phyloP scores from a whole-genome alignment of 176 grass and related monocot genomes.

The Pontederia paniculata region DNA sequence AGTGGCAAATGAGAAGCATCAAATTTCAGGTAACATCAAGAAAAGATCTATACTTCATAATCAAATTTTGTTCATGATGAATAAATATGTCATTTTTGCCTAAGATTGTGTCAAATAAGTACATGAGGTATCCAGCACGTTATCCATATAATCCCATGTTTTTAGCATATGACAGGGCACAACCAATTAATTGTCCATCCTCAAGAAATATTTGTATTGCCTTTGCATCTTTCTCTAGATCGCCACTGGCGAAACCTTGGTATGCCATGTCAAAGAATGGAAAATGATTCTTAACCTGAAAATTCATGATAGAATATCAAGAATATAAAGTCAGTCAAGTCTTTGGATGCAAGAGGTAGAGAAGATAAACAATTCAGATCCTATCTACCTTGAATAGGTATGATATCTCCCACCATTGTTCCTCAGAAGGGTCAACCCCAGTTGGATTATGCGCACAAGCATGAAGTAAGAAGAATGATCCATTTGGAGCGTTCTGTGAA shows the following conservation, averaged over 20 bases:
- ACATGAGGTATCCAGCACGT: conserved; percentile 82
- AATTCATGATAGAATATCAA: too few relatives aligned
- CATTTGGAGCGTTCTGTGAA: conserved; percentile 80
- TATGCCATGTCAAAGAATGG: conserved; percentile 99
- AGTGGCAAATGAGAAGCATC: neutral
- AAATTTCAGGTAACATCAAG: neutral
- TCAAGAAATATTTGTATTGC: conserved; percentile 95
- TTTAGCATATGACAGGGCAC: conserved; percentile 90
- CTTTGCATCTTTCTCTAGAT: conserved; percentile 88
- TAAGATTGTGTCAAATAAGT: conserved; percentile 4
- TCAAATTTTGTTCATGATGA: neutral
- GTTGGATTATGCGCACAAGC: conserved; percentile 98
- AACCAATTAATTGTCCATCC: conserved; percentile 92
- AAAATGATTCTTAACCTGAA: conserved; percentile 85
- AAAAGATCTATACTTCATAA: neutral
- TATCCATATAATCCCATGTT: conserved; percentile 99
- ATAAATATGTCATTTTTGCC: neutral
- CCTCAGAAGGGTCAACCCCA: conserved; percentile 92
- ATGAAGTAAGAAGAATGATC: conserved; percentile 97
- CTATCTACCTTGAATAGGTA: conserved; percentile 61
- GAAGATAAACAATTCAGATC: too few relatives aligned
- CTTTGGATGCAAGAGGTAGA: too few relatives aligned
- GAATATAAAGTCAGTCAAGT: too few relatives aligned
- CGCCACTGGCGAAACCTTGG: conserved; percentile 96
- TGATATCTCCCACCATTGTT: conserved; percentile 98